Conservation (phyloP, 2,329 filamentous ascomycete genomes). For the Sporothrix dimorphospora region DNA sequence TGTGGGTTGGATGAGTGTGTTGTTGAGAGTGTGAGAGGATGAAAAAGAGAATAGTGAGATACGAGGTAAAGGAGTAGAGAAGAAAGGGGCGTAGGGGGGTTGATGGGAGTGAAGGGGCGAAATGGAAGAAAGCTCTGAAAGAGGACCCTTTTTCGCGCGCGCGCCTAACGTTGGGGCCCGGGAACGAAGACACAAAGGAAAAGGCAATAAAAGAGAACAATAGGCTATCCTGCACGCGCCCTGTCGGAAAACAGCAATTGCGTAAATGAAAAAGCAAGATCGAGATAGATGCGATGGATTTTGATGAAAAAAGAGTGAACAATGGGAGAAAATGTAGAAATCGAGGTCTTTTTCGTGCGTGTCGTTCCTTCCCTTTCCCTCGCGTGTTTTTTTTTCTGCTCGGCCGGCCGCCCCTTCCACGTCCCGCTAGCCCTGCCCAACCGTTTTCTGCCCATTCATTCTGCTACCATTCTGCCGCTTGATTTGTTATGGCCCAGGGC, state of each 20-base stretch:
- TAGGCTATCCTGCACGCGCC: not conserved
- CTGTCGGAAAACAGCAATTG: conserved; percentile 9
- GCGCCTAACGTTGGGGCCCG: conserved; percentile 8
- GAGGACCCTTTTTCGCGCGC: conserved; percentile 15
- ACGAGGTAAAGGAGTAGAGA: not conserved
- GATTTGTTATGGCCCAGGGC: conserved; percentile 27
- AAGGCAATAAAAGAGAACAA: conserved; percentile 13
- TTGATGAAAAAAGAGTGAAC: not conserved
- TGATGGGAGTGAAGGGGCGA: conserved; percentile 12
- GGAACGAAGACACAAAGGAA: conserved; percentile 1
- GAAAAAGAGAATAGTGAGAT: not conserved
- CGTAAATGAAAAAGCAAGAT: not conserved
- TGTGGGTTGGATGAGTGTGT: not conserved
- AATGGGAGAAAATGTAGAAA: not conserved
- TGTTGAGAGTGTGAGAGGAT: not conserved
- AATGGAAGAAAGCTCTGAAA: conserved; percentile 13
- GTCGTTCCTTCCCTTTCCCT: conserved; percentile 10
- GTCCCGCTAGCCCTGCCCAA: not conserved
- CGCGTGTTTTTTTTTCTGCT: not conserved
- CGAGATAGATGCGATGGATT: not conserved
- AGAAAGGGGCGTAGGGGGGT: not conserved
- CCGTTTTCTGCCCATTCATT: conserved; percentile 15
- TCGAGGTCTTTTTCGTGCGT: conserved; percentile 12
- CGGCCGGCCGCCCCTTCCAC: not conserved
- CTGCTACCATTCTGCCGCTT: conserved; percentile 14